Evolutionary conservation across 2,329 filamentous ascomycete species (phyloP).

Genomic region (Huntiella bhutanensis): DNA sequence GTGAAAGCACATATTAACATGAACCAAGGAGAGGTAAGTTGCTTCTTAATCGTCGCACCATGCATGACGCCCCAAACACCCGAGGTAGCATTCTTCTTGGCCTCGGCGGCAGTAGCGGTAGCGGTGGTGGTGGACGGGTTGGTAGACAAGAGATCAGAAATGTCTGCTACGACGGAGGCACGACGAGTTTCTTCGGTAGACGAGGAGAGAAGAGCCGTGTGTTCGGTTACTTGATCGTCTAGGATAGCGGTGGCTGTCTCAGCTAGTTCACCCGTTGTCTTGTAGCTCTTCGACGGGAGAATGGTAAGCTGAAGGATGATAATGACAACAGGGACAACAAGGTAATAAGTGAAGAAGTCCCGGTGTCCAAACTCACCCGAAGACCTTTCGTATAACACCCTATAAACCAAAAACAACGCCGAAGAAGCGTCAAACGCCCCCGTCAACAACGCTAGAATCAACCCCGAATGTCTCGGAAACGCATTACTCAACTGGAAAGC

Average conservation of each 20-base stretch:
- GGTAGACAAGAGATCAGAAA: slow-evolving; percentile 54
- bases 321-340: slow-evolving; percentile 50
- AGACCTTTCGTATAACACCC: slow-evolving; percentile 46
- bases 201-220: slow-evolving; percentile 28
- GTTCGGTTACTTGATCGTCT: slow-evolving; percentile 40
- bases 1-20: slow-evolving; percentile 69
- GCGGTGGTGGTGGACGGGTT: slow-evolving; percentile 41
- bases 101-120: slow-evolving; percentile 41
- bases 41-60: slow-evolving; percentile 46
- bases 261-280: slow-evolving; percentile 69
- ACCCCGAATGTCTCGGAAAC: slow-evolving; percentile 55
- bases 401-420: slow-evolving; percentile 57
- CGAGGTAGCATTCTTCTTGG: slow-evolving; percentile 47
- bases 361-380: slow-evolving; percentile 36
- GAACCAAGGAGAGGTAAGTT: slow-evolving; percentile 71
- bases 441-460: slow-evolving; percentile 64
- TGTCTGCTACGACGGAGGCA: slow-evolving; percentile 46
- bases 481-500: slow-evolving; percentile 74
- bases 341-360: slow-evolving; percentile 54
- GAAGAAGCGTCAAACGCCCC: slow-evolving; percentile 73
- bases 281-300: slow-evolving; percentile 61
- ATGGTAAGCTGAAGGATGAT: slow-evolving; percentile 46
- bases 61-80: slow-evolving; percentile 83
- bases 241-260: slow-evolving; percentile 33
- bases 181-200: slow-evolving; percentile 37